Percentiles rank a stretch among this genome's conserved stretches.
Evolutionary conservation across 441 rosid genomes (phyloP).

Genomic region (Erodium chrysanthum): DNA sequence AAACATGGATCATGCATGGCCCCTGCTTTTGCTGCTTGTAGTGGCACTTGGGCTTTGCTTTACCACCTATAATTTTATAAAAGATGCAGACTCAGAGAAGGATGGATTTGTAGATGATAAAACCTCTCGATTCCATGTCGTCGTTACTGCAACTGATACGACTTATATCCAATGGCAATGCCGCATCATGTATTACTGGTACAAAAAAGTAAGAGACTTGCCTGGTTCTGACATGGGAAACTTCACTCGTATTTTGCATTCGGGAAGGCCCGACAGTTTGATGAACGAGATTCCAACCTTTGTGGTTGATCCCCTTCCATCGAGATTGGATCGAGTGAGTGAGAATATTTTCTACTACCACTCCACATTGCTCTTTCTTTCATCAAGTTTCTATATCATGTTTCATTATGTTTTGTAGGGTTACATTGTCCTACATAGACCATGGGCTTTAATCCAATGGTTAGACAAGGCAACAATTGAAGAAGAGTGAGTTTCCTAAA

Average conservation of each 20-base stretch:
- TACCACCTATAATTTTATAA: constrained; percentile 48
- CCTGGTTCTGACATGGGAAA: constrained; percentile 76
- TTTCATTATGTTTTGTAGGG: constrained; percentile 35
- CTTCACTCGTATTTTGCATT: constrained; percentile 69
- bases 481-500: constrained; percentile 39
- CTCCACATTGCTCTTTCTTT: constrained; percentile 3
- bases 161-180: constrained; percentile 78
- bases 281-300: constrained; percentile 65
- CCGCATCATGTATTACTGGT: constrained; percentile 70
- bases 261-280: constrained; percentile 57
- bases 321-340: constrained; percentile 70
- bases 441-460: constrained; percentile 88
- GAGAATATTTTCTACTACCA: constrained; percentile 17
- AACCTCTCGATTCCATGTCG: constrained; percentile 42
- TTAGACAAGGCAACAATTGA: constrained; percentile 57
- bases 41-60: constrained; percentile 42
- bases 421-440: constrained; percentile 62
- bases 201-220: constrained; percentile 45
- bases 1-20: constrained; percentile 37
- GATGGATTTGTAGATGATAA: too few relatives aligned
- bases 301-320: constrained; percentile 68
- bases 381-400: background rate
- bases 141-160: constrained; percentile 56
- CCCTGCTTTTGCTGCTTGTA: constrained; percentile 38
- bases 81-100: too few relatives aligned